phyloP scores from a whole-genome alignment of 306 rosid genomes.

The Vigna radiata region DNA sequence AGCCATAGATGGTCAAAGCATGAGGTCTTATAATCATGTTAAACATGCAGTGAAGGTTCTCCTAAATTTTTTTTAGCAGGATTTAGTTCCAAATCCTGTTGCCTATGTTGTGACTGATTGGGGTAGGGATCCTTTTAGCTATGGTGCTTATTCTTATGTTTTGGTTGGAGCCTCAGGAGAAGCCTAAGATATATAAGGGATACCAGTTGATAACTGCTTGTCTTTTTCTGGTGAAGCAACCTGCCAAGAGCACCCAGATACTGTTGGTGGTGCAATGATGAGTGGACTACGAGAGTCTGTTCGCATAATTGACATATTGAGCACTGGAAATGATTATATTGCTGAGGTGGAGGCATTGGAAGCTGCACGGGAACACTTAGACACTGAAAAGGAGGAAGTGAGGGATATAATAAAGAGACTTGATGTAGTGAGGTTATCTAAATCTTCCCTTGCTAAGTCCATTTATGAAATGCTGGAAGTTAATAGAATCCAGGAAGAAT shows the following conservation, averaged over 20 bases:
- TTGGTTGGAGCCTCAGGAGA: conserved; percentile 98
- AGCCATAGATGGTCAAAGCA: too few species aligned
- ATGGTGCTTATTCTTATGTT: conserved; percentile 95
- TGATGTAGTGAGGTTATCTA: conserved; percentile 53
- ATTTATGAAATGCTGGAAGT: too few species aligned
- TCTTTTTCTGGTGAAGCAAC: conserved; percentile 99
- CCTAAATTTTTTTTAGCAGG: too few species aligned
- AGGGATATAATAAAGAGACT: conserved; percentile 91
- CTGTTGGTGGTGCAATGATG: conserved; percentile 99
- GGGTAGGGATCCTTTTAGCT: conserved; percentile 97
- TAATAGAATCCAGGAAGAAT: too few species aligned
- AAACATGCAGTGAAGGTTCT: too few species aligned
- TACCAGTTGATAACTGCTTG: conserved; percentile 91
- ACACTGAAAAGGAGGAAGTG: conserved; percentile 94
- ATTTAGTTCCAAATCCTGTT: too few species aligned
- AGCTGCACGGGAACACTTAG: conserved; percentile 76
- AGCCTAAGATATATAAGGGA: conserved; percentile 90
- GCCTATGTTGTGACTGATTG: too few species aligned
- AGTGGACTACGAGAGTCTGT: conserved; percentile 98
- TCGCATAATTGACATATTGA: conserved; percentile 85
- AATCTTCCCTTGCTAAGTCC: too few species aligned
- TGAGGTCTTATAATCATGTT: too few species aligned
- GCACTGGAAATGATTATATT: conserved; percentile 82
- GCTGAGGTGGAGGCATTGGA: conserved; percentile 94
- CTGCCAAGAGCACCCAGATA: conserved; percentile 99